Base-by-base conservation (phyloP, 1,284 basidiomycete genomes). In the Athelia psychrophila region DNA sequence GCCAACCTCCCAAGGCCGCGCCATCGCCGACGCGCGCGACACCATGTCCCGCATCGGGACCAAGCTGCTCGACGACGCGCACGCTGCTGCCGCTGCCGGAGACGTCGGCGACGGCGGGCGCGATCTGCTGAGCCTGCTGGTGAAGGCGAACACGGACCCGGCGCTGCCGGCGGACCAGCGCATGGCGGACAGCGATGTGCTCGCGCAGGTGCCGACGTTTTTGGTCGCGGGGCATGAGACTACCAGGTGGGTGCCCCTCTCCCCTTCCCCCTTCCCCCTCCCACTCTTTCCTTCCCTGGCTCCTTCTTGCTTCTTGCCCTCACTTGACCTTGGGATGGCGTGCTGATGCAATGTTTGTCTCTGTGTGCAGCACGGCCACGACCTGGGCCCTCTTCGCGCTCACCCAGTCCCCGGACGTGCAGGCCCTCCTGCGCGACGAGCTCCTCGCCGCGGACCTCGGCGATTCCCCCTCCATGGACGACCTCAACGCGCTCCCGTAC, bases 101-200 rank as follows among this genome's bases (percentile, higher is more conserved):
- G 62, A 51, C 50, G 58, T 44, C n/a, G 47, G n/a, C 38, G 62
- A 71, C 52, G 56, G 58, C 18, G 47, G 65, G 25, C 53, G 54
- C 16, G 82, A 85, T 62, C 59, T 86, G 3, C 64, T 86, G 3
- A 78, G 75, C 9, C 63, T 84, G 6, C 64, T 86, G 18, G 76
- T 90, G 46, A 74, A 75, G 44, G 81, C 86, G 8, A 91, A 90
- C 59, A 78, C 85, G 72, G 77, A 78, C 2, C 69, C 74, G 1
- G 81, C 85, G 48, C 62, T 85, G 9, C 73, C 79, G 0, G 77
- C 79, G 18, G 27, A 13, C 6, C 84, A 89, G 58, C 73, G 76
- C 38, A 69, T 94, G 72, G 76, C 75, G 19, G 89, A 93, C 57
- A 78, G 82, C 20, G 91, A 93, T 56, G 83, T 93, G 0, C 60